These are phyloP conservation scores for Vigna angularis DNA, from an alignment of 306 rosid species.

Conservation along the genomic window DNA sequence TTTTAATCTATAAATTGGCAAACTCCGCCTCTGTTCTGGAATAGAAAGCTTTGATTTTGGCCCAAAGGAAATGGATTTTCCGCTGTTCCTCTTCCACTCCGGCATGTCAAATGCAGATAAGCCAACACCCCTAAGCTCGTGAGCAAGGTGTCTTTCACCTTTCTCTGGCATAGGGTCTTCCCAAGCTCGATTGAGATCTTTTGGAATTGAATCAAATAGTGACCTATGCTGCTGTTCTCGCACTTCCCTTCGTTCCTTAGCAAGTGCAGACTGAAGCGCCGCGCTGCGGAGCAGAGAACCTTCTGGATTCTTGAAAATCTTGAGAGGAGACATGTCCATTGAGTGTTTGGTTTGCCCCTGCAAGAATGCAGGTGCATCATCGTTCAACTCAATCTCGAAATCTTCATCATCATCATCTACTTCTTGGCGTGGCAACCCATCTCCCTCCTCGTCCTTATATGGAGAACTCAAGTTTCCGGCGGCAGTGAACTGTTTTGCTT, in stretches of 20 bases:
- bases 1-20: constrained; percentile 83
- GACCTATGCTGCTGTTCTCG: constrained; percentile 86
- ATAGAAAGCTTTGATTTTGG: constrained; percentile 89
- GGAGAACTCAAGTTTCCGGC: constrained; percentile 72
- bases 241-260: constrained; percentile 90
- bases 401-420: constrained; percentile 89
- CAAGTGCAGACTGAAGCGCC: constrained; percentile 89
- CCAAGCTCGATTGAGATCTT: constrained; percentile 97
- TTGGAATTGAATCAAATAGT: constrained; percentile 88
- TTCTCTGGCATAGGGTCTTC: constrained; percentile 94
- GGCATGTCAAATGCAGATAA: constrained; percentile 91
- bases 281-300: constrained; percentile 88
- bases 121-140: constrained; percentile 91
- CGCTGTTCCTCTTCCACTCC: constrained; percentile 88
- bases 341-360: constrained; percentile 85
- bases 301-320: constrained; percentile 91
- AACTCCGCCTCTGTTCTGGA: constrained; percentile 80
- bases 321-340: constrained; percentile 87
- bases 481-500: constrained; percentile 83
- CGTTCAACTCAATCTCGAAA: constrained; percentile 85
- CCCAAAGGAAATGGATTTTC: constrained; percentile 82
- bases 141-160: constrained; percentile 92
- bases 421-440: constrained; percentile 74
- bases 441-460: constrained; percentile 84
- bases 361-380: constrained; percentile 87